Base-by-base conservation (phyloP, 345 rosid species). In the Bretschneidera sinensis region DNA sequence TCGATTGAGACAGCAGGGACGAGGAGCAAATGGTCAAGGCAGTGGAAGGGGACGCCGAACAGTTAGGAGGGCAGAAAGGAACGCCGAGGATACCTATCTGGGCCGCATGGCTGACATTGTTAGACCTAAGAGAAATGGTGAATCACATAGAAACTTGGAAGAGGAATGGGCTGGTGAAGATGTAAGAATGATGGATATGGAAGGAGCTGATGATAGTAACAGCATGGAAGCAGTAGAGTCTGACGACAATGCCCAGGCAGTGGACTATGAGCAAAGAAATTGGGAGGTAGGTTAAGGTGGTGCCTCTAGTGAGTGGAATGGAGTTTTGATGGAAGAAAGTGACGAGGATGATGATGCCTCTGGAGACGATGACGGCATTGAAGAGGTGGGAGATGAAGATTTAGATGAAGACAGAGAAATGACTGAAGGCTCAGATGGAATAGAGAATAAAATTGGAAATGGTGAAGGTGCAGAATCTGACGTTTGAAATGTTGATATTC, bases 41-140 rank as follows among this genome's bases (percentile, higher is more conserved):
- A 68, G 83, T 56, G 83, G 85, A 60, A 77, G 94, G 34, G 97
- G 99, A 47, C 92, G 86, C 9, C 70, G 97, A 33, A 95, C 99
- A 0, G 82, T 82, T 64, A 95, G 73, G 84, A 85, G 95, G 73
- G 76, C 83, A 20, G 98, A 82, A 51, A 85, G 78, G 76, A 72
- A 56, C 25, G 74, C 47, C 21, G 72, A 71, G 24, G 67, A 66
- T 24, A 51, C 66, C 25, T 53, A 69, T 19, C 52, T 64, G 23
- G 55, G 67, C 25, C 66, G 61, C 11, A 23, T 63, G 71, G 61
- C 43, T 17, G 67, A 63, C 47, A 59, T 55, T 14, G 56, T 17
- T 34, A 60, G 67, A 57, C 66, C 76, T 9, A 71, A 57, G 57
- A 62, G 25, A 15, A 50, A 43, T 43, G 49, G 16, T 23, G 63